Conservation (phyloP, 2,329 filamentous ascomycete genomes). For the Pestalotiopsis sp. region DNA sequence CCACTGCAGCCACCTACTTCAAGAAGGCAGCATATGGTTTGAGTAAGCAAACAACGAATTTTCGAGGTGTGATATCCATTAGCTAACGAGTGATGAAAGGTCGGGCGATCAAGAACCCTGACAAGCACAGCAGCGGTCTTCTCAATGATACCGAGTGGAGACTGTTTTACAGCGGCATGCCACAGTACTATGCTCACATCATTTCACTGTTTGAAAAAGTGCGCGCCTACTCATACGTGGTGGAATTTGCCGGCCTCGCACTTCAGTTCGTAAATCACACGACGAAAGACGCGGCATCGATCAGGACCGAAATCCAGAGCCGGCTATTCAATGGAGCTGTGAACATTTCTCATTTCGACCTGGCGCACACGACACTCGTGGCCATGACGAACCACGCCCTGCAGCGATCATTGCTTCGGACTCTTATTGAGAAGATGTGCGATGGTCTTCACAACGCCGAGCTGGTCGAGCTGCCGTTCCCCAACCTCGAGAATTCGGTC, state of each 20-base stretch:
- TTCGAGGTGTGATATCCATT: neutral
- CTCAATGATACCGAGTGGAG: constrained; percentile 77
- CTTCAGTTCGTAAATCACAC: constrained; percentile 60
- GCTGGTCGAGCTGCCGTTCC: constrained; percentile 77
- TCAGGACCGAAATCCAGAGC: constrained; percentile 73
- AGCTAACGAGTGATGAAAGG: constrained; percentile 38
- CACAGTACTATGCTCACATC: constrained; percentile 86
- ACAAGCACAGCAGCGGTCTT: constrained; percentile 64
- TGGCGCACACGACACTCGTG: constrained; percentile 78
- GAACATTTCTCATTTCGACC: constrained; percentile 76
- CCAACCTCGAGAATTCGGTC: constrained; percentile 74
- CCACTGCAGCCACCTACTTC: constrained; percentile 74
- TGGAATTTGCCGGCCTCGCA: constrained; percentile 79
- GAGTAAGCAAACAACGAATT: constrained; percentile 61
- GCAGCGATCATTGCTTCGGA: constrained; percentile 70
- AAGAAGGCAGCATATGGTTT: constrained; percentile 81
- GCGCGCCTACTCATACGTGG: constrained; percentile 76
- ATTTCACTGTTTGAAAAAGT: constrained; percentile 78
- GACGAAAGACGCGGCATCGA: constrained; percentile 35
- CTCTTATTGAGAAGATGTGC: constrained; percentile 70
- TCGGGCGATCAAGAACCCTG: constrained; percentile 42
- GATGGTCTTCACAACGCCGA: constrained; percentile 65
- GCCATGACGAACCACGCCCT: constrained; percentile 73
- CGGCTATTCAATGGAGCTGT: constrained; percentile 83
- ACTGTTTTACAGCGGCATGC: constrained; percentile 69